Percentiles rank a stretch among this genome's conserved stretches.
Conservation (phyloP, 2,329 filamentous ascomycete genomes). For the Diaporthe vexans region DNA sequence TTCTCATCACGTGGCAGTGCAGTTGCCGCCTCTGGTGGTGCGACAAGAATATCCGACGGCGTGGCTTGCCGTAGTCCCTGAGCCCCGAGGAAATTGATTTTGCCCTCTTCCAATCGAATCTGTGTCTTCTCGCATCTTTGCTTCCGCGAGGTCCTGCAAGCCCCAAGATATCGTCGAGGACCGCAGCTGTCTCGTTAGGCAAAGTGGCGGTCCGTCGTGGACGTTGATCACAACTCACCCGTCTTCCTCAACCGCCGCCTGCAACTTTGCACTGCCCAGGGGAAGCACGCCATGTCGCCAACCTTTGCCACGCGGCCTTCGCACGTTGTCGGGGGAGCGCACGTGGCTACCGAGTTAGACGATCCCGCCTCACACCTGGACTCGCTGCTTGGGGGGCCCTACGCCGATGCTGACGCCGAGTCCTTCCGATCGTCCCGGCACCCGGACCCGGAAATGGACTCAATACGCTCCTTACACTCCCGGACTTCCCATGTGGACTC, state of each 20-base stretch:
- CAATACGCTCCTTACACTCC: conserved; percentile 35
- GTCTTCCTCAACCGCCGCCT: not conserved
- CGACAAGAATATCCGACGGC: conserved; percentile 6
- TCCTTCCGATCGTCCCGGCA: conserved; percentile 36
- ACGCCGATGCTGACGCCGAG: conserved; percentile 34
- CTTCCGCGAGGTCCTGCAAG: conserved; percentile 11
- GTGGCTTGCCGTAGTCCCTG: not conserved
- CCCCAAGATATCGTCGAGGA: not conserved
- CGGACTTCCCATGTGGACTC: conserved; percentile 23
- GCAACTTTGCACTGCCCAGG: not conserved
- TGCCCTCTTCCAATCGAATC: not conserved
- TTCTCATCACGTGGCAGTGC: not conserved
- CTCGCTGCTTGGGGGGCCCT: conserved; percentile 27
- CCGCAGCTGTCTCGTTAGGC: not conserved
- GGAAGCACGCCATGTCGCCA: conserved; percentile 15
- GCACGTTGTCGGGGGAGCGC: conserved; percentile 9
- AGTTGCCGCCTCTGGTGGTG: not conserved
- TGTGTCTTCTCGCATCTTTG: not conserved
- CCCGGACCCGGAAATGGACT: conserved; percentile 35
- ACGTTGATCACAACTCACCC: not conserved
- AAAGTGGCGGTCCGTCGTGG: conserved; percentile 2
- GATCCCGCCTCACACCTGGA: conserved; percentile 33
- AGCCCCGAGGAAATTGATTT: not conserved
- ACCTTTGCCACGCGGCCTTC: conserved; percentile 18
- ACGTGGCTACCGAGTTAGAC: conserved; percentile 21